Evolutionary conservation across 2,329 filamentous ascomycete genomes (phyloP).

Genomic region (Calonectria honghensis): DNA sequence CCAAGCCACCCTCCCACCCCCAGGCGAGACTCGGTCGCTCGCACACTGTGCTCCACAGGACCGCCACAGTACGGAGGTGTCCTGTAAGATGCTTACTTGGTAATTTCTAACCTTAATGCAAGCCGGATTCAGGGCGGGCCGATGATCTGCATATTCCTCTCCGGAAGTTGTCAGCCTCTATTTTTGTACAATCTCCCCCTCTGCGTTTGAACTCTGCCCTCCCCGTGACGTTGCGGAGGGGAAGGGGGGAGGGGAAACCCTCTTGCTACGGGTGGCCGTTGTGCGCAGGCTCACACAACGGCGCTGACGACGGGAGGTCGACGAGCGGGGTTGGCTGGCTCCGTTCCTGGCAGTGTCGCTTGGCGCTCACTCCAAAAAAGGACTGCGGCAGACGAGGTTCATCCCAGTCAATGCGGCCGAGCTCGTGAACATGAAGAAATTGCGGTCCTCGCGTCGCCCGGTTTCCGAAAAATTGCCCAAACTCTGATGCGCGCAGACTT

Average conservation of each 20-base stretch:
- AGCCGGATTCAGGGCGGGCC: slow-evolving; percentile 19
- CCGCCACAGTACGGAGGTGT: slow-evolving; percentile 15
- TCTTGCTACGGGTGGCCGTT: slow-evolving; percentile 3
- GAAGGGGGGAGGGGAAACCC: background rate
- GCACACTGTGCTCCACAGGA: slow-evolving; percentile 32
- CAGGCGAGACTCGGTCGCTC: slow-evolving; percentile 7
- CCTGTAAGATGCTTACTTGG: slow-evolving; percentile 7
- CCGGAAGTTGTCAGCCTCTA: slow-evolving; percentile 19
- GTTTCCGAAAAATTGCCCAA: slow-evolving; percentile 9
- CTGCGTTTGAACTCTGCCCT: slow-evolving; percentile 18
- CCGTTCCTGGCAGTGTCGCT: slow-evolving; percentile 9
- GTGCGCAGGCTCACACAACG: slow-evolving; percentile 6
- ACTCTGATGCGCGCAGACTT: slow-evolving; percentile 8
- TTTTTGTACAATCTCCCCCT: slow-evolving; percentile 4
- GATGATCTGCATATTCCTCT: slow-evolving; percentile 13
- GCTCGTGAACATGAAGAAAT: slow-evolving; percentile 15
- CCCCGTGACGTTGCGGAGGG: background rate
- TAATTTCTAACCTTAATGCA: slow-evolving; percentile 31
- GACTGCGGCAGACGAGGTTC: slow-evolving; percentile 10
- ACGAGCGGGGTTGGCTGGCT: slow-evolving; percentile 10
- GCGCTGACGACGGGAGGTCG: background rate
- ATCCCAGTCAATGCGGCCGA: background rate
- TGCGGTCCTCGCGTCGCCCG: background rate
- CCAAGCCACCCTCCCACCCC: slow-evolving; percentile 16
- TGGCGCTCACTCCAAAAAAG: slow-evolving; percentile 4